Evolutionary conservation across 495 filamentous ascomycete species (phyloP).

Genomic region (Xylaria longipes): DNA sequence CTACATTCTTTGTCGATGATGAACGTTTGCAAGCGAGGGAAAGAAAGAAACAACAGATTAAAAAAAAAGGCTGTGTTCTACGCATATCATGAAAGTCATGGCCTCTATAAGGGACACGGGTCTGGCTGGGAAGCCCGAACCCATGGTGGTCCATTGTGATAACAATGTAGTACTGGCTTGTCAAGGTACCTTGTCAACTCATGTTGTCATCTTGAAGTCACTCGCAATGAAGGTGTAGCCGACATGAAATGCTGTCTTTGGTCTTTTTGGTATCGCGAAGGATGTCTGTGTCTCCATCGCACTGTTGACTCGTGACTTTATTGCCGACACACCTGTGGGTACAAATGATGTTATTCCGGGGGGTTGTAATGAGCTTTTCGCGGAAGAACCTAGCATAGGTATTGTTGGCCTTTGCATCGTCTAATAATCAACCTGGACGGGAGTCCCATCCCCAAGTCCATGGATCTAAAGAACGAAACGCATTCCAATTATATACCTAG

Average conservation of each 20-base stretch:
- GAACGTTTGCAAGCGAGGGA: slow-evolving; percentile 14
- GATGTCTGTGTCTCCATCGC: background rate
- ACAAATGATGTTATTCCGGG: background rate
- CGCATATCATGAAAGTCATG: background rate
- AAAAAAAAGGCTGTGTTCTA: background rate
- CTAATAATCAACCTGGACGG: background rate
- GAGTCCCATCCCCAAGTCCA: background rate
- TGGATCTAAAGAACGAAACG: too few relatives aligned
- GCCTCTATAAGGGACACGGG: background rate
- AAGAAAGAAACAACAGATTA: background rate
- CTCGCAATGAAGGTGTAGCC: background rate
- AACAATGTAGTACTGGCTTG: background rate
- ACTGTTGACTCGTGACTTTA: background rate
- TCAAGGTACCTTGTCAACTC: background rate
- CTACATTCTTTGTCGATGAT: slow-evolving; percentile 10
- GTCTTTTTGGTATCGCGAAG: background rate
- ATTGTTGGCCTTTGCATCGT: background rate
- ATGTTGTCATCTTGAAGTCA: background rate
- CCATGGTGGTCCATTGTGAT: background rate
- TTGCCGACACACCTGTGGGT: background rate
- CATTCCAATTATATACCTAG: too few relatives aligned
- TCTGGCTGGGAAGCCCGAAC: background rate
- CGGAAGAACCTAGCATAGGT: background rate
- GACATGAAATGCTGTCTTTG: background rate
- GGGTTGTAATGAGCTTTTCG: background rate